A percentile compares a stretch with the other conserved stretches of the same genome.
Evolutionary conservation across 169 alveolate genomes (phyloP).

Genomic region (Besnoitia besnoiti): DNA sequence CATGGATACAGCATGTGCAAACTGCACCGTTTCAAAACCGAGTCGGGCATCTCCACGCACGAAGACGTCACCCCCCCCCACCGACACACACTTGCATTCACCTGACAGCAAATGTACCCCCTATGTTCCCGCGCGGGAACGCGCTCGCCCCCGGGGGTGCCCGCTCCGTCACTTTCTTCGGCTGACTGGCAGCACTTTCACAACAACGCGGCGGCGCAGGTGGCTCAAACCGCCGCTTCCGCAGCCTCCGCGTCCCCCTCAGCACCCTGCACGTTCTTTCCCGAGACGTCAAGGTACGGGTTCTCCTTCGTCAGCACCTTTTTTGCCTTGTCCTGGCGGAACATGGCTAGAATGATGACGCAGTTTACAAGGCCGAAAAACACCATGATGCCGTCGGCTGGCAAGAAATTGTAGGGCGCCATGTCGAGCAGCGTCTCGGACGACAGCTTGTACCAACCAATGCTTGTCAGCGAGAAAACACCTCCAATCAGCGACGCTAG

Average conservation of each 20-base stretch:
- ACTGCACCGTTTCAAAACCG: too few species aligned
- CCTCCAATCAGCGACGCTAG: slow-evolving; percentile 67
- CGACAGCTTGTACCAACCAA: slow-evolving; percentile 61
- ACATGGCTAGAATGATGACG: background rate
- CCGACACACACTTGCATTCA: too few species aligned
- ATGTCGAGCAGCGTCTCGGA: slow-evolving; percentile 22
- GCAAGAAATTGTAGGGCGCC: slow-evolving; percentile 7
- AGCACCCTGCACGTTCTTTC: background rate
- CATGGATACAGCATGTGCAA: too few species aligned
- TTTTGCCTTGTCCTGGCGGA: background rate
- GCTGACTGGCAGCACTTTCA: too few species aligned
- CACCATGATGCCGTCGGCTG: slow-evolving; percentile 56
- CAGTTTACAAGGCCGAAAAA: slow-evolving; percentile 42
- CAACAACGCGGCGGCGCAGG: too few species aligned
- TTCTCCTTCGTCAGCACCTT: background rate
- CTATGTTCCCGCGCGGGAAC: too few species aligned
- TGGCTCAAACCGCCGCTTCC: too few species aligned
- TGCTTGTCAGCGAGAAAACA: slow-evolving; percentile 45
- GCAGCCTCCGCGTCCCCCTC: background rate
- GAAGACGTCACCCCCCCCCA: too few species aligned
- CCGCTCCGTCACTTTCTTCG: too few species aligned
- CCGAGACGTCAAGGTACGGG: background rate
- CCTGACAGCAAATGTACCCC: too few species aligned
- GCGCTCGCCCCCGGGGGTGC: too few species aligned
- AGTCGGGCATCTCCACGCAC: too few species aligned